Evolutionary conservation across 1,284 basidiomycete species (phyloP).

Genomic region (Tilletia indica): DNA sequence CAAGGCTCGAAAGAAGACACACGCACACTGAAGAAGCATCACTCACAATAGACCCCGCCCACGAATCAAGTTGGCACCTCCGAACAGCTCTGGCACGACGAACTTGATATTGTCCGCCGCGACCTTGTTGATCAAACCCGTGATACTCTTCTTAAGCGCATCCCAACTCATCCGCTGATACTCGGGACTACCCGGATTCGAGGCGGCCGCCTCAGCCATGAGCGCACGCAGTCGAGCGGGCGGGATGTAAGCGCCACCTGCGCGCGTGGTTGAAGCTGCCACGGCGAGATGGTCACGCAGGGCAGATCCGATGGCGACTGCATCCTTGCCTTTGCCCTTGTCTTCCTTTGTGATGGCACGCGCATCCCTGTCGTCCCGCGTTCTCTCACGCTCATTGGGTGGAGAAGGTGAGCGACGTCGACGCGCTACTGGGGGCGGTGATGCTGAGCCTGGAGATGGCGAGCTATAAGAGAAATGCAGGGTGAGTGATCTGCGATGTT

Average conservation of each 20-base stretch:
- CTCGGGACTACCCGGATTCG: conserved; percentile 84
- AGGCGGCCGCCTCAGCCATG: conserved; percentile 73
- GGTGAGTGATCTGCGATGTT: neutral
- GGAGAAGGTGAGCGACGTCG: conserved; percentile 7
- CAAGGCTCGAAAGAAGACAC: neutral
- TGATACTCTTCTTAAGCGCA: conserved; percentile 93
- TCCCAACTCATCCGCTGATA: conserved; percentile 97
- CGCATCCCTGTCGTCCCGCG: neutral
- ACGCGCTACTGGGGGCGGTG: neutral
- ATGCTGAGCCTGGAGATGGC: neutral
- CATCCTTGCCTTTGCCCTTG: conserved; percentile 14
- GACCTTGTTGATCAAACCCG: conserved; percentile 96
- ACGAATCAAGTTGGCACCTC: conserved; percentile 53
- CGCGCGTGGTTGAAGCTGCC: conserved; percentile 60
- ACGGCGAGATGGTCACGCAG: conserved; percentile 44
- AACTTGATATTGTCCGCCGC: conserved; percentile 88
- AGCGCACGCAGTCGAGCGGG: conserved; percentile 83
- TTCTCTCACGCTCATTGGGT: neutral
- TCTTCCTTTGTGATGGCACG: neutral
- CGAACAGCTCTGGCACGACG: conserved; percentile 75
- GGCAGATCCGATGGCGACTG: conserved; percentile 13
- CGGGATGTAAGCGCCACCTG: conserved; percentile 94
- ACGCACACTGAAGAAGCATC: neutral
- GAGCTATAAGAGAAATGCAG: neutral
- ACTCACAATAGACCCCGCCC: conserved; percentile 48